Percentiles rank a stretch among this genome's conserved stretches.
These are phyloP conservation scores for Paecilomyces niveus DNA, from an alignment of 2,329 filamentous ascomycete genomes.

Conservation along the genomic window DNA sequence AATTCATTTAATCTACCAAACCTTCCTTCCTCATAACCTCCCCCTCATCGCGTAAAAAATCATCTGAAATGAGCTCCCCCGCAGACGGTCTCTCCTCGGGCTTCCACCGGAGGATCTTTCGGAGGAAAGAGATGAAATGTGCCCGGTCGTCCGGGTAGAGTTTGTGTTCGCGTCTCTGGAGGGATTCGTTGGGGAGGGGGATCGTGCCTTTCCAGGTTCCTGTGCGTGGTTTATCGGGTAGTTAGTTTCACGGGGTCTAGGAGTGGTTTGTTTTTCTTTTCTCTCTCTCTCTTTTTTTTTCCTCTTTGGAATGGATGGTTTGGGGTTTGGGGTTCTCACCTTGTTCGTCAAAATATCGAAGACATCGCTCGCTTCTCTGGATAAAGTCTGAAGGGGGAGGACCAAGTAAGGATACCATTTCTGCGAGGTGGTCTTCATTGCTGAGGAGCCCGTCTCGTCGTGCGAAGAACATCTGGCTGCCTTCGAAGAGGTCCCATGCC, in stretches of 20 bases:
- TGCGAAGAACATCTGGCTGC: slow-evolving; percentile 30
- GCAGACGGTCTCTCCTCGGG: slow-evolving; percentile 21
- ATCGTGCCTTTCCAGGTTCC: slow-evolving; percentile 18
- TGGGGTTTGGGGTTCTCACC: slow-evolving; percentile 16
- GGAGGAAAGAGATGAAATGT: slow-evolving; percentile 21
- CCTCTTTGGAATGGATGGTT: not conserved
- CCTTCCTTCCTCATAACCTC: not conserved
- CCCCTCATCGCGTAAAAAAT: slow-evolving; percentile 6
- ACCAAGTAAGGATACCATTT: slow-evolving; percentile 37
- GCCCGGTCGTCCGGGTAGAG: slow-evolving; percentile 18
- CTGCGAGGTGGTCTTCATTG: slow-evolving; percentile 34
- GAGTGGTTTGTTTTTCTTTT: no score
- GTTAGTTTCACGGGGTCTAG: no score
- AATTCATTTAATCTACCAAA: no score
- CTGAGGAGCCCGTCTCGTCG: slow-evolving; percentile 23
- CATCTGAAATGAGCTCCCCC: slow-evolving; percentile 17
- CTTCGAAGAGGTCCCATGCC: slow-evolving; percentile 39
- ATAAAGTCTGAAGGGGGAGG: slow-evolving; percentile 29
- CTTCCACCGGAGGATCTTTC: slow-evolving; percentile 26
- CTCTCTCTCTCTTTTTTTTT: no score
- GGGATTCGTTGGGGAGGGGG: slow-evolving; percentile 15
- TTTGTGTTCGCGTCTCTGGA: slow-evolving; percentile 16
- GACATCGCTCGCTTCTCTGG: slow-evolving; percentile 1
- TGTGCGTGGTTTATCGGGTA: no score
- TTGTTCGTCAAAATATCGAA: slow-evolving; percentile 28